Conservation (phyloP, 2,329 filamentous ascomycete genomes). For the Fusarium keratoplasticum region DNA sequence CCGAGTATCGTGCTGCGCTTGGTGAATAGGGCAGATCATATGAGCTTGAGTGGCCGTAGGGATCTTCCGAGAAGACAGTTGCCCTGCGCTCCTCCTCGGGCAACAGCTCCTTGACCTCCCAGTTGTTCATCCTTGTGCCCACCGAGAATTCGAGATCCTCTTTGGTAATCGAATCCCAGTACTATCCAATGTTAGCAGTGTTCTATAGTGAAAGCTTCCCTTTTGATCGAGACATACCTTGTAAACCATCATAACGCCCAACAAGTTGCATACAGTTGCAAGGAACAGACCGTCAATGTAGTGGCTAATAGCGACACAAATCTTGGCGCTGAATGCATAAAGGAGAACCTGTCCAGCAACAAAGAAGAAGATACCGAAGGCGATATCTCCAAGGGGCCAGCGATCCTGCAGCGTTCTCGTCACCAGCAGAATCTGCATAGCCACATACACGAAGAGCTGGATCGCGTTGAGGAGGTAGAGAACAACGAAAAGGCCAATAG, state of each 20-base stretch:
- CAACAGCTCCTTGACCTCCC: constrained; percentile 95
- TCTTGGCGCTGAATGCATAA: constrained; percentile 87
- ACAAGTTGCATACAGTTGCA: constrained; percentile 90
- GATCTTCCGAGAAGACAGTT: constrained; percentile 78
- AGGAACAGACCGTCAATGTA: constrained; percentile 97
- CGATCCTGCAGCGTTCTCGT: constrained; percentile 91
- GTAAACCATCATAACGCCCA: constrained; percentile 99
- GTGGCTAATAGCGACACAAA: constrained; percentile 87
- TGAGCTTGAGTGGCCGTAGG: constrained; percentile 67
- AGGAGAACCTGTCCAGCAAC: constrained; percentile 91
- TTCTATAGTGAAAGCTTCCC: background rate
- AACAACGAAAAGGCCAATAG: constrained; percentile 89
- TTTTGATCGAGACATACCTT: constrained; percentile 69
- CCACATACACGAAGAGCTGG: constrained; percentile 85
- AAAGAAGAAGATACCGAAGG: constrained; percentile 92
- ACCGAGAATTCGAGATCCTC: constrained; percentile 99
- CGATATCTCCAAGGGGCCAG: constrained; percentile 93
- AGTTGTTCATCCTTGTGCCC: constrained; percentile 93
- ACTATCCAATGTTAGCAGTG: constrained; percentile 58
- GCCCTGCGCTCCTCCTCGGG: constrained; percentile 82
- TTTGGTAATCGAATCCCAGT: constrained; percentile 99
- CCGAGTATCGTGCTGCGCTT: constrained; percentile 56
- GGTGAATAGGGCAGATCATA: constrained; percentile 66
- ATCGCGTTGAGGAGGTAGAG: constrained; percentile 92
- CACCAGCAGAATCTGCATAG: constrained; percentile 90